These are phyloP conservation scores for Tolypocladium cylindrosporum DNA, from an alignment of 2,329 filamentous ascomycete genomes.

Conservation along the genomic window DNA sequence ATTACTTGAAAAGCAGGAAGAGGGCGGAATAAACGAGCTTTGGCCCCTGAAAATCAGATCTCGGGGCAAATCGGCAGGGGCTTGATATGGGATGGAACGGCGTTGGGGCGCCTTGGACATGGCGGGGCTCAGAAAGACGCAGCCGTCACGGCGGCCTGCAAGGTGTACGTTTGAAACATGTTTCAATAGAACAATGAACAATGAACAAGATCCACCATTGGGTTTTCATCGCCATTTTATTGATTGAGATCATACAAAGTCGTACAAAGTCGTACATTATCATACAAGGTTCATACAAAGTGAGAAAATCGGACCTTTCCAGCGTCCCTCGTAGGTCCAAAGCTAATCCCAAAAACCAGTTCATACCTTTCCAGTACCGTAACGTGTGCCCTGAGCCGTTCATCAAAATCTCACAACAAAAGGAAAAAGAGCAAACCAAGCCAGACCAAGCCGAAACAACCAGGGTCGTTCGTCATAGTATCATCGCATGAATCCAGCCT, in stretches of 20 bases:
- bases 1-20: conserved; percentile 63
- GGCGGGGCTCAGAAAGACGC: background rate
- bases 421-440: background rate
- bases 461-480: background rate
- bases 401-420: background rate
- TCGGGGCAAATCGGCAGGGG: background rate
- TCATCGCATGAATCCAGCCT: conserved; percentile 2
- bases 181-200: background rate
- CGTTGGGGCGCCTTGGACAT: conserved; percentile 2
- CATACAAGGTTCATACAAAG: background rate
- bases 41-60: background rate
- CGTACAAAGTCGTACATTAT: background rate
- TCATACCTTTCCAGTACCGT: background rate
- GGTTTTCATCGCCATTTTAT: background rate
- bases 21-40: conserved; percentile 26
- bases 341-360: background rate
- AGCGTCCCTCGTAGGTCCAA: background rate
- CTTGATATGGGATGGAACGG: conserved; percentile 1
- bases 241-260: background rate
- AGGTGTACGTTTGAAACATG: background rate
- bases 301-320: background rate
- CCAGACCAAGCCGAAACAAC: background rate
- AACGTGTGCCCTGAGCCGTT: background rate
- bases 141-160: background rate
- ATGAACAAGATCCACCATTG: background rate